phyloP scores from a whole-genome alignment of 169 alveolate species.

The Theileria sp. region DNA sequence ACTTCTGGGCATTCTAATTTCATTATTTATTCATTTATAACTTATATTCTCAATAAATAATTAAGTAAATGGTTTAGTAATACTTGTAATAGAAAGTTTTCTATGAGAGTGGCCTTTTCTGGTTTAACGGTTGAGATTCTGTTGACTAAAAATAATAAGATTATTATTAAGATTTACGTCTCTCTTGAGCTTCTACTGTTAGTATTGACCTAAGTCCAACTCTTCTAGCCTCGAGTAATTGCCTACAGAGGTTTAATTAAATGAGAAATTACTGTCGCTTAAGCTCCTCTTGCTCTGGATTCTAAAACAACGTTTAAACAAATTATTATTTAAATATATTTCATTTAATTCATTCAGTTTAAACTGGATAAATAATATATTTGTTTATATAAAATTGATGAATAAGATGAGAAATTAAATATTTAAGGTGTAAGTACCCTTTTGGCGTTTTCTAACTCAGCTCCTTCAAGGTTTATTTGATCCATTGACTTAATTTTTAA shows the following conservation, averaged over 20 bases:
- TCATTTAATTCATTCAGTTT: background rate
- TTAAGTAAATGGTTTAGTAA: background rate
- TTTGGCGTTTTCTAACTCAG: background rate
- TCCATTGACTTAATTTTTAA: background rate
- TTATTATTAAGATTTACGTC: slow-evolving; percentile 33
- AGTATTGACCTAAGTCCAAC: slow-evolving; percentile 51
- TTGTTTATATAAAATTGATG: too few species aligned
- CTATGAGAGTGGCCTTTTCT: slow-evolving; percentile 59
- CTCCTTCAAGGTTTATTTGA: slow-evolving; percentile 1
- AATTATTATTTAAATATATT: too few species aligned
- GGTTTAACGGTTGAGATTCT: slow-evolving; percentile 67
- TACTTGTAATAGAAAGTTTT: slow-evolving; percentile 53
- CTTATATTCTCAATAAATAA: background rate
- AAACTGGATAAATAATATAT: background rate
- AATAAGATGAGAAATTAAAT: too few species aligned
- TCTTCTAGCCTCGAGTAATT: slow-evolving; percentile 57
- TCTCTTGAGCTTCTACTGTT: slow-evolving; percentile 65
- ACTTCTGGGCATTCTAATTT: background rate
- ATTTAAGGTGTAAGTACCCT: background rate
- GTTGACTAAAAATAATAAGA: slow-evolving; percentile 28
- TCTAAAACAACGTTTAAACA: background rate
- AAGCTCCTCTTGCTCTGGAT: slow-evolving; percentile 49
- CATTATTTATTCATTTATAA: background rate
- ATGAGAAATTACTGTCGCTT: slow-evolving; percentile 32
- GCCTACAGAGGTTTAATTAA: slow-evolving; percentile 22